Evolutionary conservation across 2,329 filamentous ascomycete species (phyloP), one percentile per base, ranked within the genome.

Genomic region (Hymenoscyphus scutula): DNA sequence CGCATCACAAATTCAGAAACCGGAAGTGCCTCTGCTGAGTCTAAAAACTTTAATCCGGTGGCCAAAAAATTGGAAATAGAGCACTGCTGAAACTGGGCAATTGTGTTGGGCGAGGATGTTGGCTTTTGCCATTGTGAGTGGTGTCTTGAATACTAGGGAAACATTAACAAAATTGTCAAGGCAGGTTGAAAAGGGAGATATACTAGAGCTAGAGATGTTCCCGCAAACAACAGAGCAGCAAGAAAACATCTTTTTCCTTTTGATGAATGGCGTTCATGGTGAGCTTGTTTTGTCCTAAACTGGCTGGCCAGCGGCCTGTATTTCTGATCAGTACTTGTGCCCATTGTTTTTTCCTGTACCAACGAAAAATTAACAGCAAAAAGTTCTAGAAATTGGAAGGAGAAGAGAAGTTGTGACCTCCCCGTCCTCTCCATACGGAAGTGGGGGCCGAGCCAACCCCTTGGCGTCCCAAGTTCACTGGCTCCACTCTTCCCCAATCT

Each of bases 1-100:
- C 85, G 80, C 19, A 78, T 69, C 3, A 86, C 72, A 66, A 83
- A 88, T 65, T 88, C 85, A 0, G 76, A 73, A 0, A 79, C 63
- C 1, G 75, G 65, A 37, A 85, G 82, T 1, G 81, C 81, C 2
- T 73, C 67, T 1, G 81, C 82, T 2, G 71, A 67, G 13, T 82
- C 74, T 1, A 87, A 75, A 64, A 86, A 87, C 2, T 77, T 78
- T 5, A 83, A 74, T 56, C 81, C 77, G 5, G 77, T 76, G 19
- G 78, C 25, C 8, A 72, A 78, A 56, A 70, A 78, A 54, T 80
- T 84, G 38, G 77, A 67, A 62, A 85, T 82, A 15, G 84, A 79
- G 70, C 85, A 89, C 73, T 77, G 67, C 48, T 78, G 76, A 65
- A 82, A 72, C 29, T 66, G 53, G 15, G 30, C 27, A 37, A 68